Evolutionary conservation across 2,329 filamentous ascomycete genomes (phyloP).

Genomic region (Fusarium sp.): DNA sequence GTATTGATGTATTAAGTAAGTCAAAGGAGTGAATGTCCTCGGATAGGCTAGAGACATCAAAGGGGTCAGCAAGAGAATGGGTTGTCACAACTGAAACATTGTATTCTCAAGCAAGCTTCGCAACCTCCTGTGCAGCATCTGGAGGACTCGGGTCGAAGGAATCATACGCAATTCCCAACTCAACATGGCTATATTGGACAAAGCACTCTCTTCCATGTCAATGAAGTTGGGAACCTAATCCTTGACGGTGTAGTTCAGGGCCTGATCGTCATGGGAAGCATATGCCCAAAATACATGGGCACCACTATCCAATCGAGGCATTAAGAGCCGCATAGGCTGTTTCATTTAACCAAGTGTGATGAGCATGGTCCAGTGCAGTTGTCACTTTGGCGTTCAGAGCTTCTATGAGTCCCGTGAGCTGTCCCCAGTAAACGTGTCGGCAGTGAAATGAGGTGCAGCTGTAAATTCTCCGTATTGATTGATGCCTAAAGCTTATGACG

Average conservation of each 20-base stretch:
- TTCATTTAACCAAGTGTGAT: conserved; percentile 56
- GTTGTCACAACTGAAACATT: conserved; percentile 58
- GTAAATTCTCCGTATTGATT: conserved; percentile 51
- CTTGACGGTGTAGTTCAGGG: conserved; percentile 42
- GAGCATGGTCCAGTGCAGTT: conserved; percentile 62
- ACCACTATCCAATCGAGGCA: conserved; percentile 57
- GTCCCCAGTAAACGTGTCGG: conserved; percentile 57
- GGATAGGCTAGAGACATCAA: conserved; percentile 51
- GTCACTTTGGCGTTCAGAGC: conserved; percentile 63
- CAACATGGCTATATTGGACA: conserved; percentile 44
- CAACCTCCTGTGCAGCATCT: conserved; percentile 44
- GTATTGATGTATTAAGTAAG: conserved; percentile 54
- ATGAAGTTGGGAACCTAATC: conserved; percentile 53
- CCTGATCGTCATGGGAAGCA: conserved; percentile 49
- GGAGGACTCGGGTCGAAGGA: conserved; percentile 43
- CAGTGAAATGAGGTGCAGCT: conserved; percentile 45
- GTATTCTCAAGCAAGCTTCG: conserved; percentile 47
- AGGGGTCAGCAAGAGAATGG: conserved; percentile 53
- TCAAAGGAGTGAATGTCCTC: conserved; percentile 48
- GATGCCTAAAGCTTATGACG: no score
- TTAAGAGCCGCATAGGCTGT: conserved; percentile 55
- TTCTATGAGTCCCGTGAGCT: conserved; percentile 59
- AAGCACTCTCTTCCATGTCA: conserved; percentile 45
- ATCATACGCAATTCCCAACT: conserved; percentile 55
- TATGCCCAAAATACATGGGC: conserved; percentile 59